A percentile compares a stretch with the other conserved stretches of the same genome.
Evolutionary conservation across 495 filamentous ascomycete species (phyloP).

Genomic region (Cairneyella variabilis): DNA sequence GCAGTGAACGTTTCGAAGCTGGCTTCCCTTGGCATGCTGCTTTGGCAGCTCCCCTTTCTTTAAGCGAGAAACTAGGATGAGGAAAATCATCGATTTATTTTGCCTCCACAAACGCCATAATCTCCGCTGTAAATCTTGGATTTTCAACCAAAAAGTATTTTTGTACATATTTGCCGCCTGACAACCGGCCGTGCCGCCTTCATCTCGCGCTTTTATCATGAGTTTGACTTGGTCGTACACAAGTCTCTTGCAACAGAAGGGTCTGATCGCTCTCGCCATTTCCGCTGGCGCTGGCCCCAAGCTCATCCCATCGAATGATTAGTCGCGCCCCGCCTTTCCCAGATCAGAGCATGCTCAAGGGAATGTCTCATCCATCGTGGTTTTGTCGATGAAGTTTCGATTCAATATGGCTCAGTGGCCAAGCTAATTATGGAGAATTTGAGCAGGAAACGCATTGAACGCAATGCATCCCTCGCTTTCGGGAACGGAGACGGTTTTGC

Average conservation of each 20-base stretch:
- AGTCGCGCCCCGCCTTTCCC: not conserved
- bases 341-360: not conserved
- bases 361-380: constrained; percentile 4
- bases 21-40: not conserved
- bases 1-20: not conserved
- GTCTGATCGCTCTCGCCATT: not conserved
- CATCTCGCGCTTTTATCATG: not conserved
- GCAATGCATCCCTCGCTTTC: constrained; percentile 7
- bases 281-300: not conserved
- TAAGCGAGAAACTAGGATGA: not conserved
- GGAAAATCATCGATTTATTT: constrained; percentile 9
- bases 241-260: not conserved
- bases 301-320: constrained; percentile 1
- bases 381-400: not conserved
- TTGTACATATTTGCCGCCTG: constrained; percentile 1
- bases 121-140: constrained; percentile 12
- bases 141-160: not conserved
- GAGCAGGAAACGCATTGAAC: constrained; percentile 7
- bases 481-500: not conserved
- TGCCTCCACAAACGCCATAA: constrained; percentile 6
- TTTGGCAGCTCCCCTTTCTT: not conserved
- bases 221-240: not conserved
- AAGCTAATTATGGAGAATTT: constrained; percentile 5
- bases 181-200: not conserved
- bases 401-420: constrained; percentile 3